Evolutionary conservation across 148 eudicot species (phyloP).

Genomic region (Fallopia convolvulus): DNA sequence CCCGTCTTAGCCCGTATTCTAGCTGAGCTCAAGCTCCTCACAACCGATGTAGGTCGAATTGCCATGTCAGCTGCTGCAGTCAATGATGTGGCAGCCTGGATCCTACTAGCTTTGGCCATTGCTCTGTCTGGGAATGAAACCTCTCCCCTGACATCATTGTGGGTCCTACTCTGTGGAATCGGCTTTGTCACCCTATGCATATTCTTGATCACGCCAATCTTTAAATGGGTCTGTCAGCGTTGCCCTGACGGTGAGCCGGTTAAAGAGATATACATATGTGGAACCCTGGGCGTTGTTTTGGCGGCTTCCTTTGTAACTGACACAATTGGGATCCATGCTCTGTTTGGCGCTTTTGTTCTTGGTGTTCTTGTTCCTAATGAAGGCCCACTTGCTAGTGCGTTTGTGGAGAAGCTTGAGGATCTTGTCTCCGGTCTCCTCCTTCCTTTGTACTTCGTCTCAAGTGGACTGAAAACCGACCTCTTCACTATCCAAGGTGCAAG

Average conservation of each 20-base stretch:
- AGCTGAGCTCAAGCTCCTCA: slow-evolving; percentile 77
- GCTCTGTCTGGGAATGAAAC: slow-evolving; percentile 60
- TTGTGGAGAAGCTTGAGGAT: slow-evolving; percentile 69
- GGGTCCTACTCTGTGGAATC: slow-evolving; percentile 58
- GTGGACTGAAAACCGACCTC: slow-evolving; percentile 71
- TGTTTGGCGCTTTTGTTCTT: slow-evolving; percentile 70
- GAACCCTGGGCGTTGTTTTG: slow-evolving; percentile 44
- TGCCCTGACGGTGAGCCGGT: slow-evolving; percentile 77
- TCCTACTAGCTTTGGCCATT: slow-evolving; percentile 75
- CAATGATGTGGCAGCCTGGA: slow-evolving; percentile 87
- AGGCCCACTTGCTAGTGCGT: slow-evolving; percentile 61
- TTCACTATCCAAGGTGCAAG: slow-evolving; percentile 67
- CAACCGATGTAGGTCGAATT: slow-evolving; percentile 72
- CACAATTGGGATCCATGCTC: slow-evolving; percentile 75
- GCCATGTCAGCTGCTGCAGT: slow-evolving; percentile 97
- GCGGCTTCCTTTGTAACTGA: slow-evolving; percentile 79
- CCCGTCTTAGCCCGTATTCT: slow-evolving; percentile 83
- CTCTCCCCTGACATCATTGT: slow-evolving; percentile 59
- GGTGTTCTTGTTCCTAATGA: slow-evolving; percentile 77
- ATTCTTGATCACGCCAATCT: slow-evolving; percentile 40
- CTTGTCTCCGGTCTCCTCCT: slow-evolving; percentile 64
- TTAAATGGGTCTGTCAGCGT: slow-evolving; percentile 50
- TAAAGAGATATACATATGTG: slow-evolving; percentile 56
- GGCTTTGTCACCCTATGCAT: slow-evolving; percentile 41
- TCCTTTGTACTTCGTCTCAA: slow-evolving; percentile 71